Evolutionary conservation across 805 yeast genomes (phyloP), one percentile per base, ranked within the genome.

Genomic region (Saccharomycopsis fodiens): DNA sequence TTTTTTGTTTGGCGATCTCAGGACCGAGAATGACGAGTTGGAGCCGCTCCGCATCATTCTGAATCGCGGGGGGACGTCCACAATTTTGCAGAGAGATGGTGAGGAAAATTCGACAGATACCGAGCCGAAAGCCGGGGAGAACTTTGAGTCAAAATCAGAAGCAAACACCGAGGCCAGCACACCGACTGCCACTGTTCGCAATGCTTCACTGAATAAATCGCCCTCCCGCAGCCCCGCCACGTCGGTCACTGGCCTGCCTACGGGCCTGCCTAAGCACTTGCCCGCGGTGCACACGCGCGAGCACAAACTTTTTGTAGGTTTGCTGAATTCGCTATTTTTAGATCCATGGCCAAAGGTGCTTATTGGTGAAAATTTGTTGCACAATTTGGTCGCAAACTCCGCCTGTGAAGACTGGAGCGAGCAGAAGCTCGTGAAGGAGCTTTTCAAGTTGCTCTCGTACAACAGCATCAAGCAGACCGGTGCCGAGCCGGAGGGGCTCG

Each of bases 281-380:
- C 10, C 6, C 10, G 10, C 29, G 6, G 29, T 10, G 6, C 6
- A 32, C 8, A 15, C 15, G 19, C 36, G 36, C 20, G 20, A 35
- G 21, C 16, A 12, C 32, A 42, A 46, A 44, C 19, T 41, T 46
- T 41, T 42, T 53, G 32, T 80, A 45, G 85, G 86, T 1, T 56
- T 85, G 12, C 81, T 89, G 1, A 85, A 85, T 57, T 82, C 89
- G 2, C 62, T 75, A n/a, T 74, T 68, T 53, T 67, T 70, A 25
- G 68, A 76, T 21, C 41, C 46, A 2, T 89, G 97, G 97, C 72
- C 73, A 0, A 91, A 89, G 55, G 82, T 82, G 0, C 53, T 57
- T 3, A 44, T 63, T 3, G 96, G 91, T 0, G 72, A 67, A 59
- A 57, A 57, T 55, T 66, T 60, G 47, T 61, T 79, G 42, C 63